phyloP scores from a whole-genome alignment of 306 rosid genomes.

The Citrullus colocynthis region DNA sequence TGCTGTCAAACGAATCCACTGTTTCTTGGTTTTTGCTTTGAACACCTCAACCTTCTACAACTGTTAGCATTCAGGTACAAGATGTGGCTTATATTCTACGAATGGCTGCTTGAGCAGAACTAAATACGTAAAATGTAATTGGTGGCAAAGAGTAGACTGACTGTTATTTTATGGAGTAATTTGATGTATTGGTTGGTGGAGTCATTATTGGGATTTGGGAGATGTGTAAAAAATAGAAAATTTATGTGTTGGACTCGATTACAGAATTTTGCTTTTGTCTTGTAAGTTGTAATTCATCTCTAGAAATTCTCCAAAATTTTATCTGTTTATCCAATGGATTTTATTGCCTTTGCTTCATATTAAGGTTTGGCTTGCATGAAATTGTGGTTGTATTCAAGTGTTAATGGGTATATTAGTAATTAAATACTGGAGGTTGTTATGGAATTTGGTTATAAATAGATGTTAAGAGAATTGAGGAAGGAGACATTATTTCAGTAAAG shows the following conservation, averaged over 20 bases:
- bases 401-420: too few species aligned
- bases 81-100: neutral
- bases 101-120: slow-evolving; percentile 2
- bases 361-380: neutral
- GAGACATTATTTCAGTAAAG: too few species aligned
- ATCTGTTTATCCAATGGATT: neutral
- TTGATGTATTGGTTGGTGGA: slow-evolving; percentile 1
- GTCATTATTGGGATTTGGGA: slow-evolving; percentile 9
- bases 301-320: neutral
- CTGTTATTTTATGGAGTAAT: slow-evolving; percentile 3
- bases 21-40: slow-evolving; percentile 1
- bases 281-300: neutral
- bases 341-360: neutral
- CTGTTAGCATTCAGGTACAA: slow-evolving; percentile 5
- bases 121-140: neutral
- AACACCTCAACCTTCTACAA: neutral
- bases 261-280: slow-evolving; percentile 5
- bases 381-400: too few species aligned
- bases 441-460: too few species aligned
- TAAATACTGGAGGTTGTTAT: too few species aligned
- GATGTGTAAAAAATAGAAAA: neutral
- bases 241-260: neutral
- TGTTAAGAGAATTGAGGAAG: too few species aligned
- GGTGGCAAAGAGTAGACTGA: slow-evolving; percentile 13
- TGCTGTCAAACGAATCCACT: neutral